These are phyloP conservation scores for Monilinia aucupariae DNA, from an alignment of 2,329 filamentous ascomycete species.

Conservation along the genomic window DNA sequence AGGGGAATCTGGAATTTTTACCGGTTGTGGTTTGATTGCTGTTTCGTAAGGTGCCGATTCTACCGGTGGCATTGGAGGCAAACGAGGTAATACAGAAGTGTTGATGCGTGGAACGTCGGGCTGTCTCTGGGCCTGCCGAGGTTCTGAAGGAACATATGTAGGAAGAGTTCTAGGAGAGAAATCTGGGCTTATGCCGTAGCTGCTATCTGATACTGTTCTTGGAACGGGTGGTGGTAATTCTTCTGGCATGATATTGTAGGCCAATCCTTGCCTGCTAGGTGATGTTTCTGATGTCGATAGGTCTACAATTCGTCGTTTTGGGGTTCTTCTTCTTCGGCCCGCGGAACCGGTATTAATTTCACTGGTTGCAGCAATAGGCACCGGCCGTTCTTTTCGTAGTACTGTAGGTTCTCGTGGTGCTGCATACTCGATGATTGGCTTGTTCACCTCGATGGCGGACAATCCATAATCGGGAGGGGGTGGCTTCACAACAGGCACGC, in stretches of 20 bases:
- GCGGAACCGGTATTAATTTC: slow-evolving; percentile 52
- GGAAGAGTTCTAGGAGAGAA: slow-evolving; percentile 31
- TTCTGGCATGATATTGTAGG: slow-evolving; percentile 26
- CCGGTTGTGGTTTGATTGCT: slow-evolving; percentile 22
- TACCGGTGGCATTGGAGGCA: slow-evolving; percentile 30
- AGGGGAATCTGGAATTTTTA: slow-evolving; percentile 34
- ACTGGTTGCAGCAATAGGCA: slow-evolving; percentile 48
- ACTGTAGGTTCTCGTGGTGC: slow-evolving; percentile 45
- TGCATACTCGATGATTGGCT: slow-evolving; percentile 56
- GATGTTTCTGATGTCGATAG: slow-evolving; percentile 46
- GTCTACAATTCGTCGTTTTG: slow-evolving; percentile 61
- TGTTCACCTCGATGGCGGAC: slow-evolving; percentile 60
- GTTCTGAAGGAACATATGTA: slow-evolving; percentile 31
- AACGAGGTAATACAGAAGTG: slow-evolving; percentile 28
- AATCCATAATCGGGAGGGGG: slow-evolving; percentile 53
- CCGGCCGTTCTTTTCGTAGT: slow-evolving; percentile 53
- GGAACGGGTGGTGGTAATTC: slow-evolving; percentile 20
- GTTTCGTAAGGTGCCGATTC: slow-evolving; percentile 29
- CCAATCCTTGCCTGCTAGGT: slow-evolving; percentile 24
- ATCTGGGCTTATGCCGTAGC: slow-evolving; percentile 33
- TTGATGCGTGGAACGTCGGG: slow-evolving; percentile 30
- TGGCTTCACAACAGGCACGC: slow-evolving; percentile 72
- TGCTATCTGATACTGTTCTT: slow-evolving; percentile 25
- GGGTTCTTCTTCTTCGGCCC: slow-evolving; percentile 54
- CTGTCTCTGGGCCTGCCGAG: slow-evolving; percentile 27